phyloP scores from a whole-genome alignment of 768 basidiomycete species.

The Trametes villosa region DNA sequence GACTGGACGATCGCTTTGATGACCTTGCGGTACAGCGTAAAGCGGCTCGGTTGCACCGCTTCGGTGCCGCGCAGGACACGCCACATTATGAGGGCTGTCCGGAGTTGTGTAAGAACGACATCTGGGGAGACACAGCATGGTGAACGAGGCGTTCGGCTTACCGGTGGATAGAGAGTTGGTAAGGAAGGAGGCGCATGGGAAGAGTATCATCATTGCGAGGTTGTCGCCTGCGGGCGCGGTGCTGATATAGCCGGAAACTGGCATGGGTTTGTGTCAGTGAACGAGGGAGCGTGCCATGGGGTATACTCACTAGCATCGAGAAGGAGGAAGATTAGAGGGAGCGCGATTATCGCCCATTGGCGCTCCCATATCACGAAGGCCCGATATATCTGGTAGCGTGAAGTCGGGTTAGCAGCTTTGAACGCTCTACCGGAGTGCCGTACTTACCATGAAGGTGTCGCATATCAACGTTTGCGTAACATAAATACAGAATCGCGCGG shows the following conservation, averaged over 20 bases:
- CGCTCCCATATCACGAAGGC: slow-evolving; percentile 2
- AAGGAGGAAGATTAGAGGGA: slow-evolving; percentile 1
- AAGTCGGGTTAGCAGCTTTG: not conserved
- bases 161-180: not conserved
- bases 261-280: not conserved
- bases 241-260: not conserved
- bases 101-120: not conserved
- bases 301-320: not conserved
- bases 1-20: slow-evolving; percentile 13
- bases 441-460: slow-evolving; percentile 10
- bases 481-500: not conserved
- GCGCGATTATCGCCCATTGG: not conserved
- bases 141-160: not conserved
- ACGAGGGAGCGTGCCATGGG: not conserved
- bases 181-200: not conserved
- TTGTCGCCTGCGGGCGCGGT: not conserved
- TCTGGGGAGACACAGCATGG: not conserved
- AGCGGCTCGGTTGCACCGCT: not conserved
- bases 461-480: slow-evolving; percentile 5
- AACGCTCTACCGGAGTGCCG: too few species aligned
- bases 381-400: slow-evolving; percentile 4
- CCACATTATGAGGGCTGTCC: slow-evolving; percentile 6
- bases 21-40: not conserved
- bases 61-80: not conserved
- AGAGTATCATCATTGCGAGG: not conserved